These are phyloP conservation scores for Ophioceras dolichostomum DNA, from an alignment of 2,329 filamentous ascomycete species.

Conservation along the genomic window DNA sequence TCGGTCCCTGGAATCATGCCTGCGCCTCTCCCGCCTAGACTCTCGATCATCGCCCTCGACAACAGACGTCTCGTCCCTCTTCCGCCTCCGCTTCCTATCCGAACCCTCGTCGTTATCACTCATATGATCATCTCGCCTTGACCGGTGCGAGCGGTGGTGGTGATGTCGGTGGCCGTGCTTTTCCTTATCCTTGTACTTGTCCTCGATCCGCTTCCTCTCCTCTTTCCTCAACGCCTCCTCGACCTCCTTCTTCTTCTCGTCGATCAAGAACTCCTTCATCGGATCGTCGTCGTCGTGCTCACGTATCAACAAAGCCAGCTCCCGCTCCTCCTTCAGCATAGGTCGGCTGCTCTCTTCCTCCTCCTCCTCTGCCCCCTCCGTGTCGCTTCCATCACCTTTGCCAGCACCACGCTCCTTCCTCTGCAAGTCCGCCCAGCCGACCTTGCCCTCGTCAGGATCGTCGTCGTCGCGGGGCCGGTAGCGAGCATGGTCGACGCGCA, in stretches of 20 bases:
- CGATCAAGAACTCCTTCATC: slow-evolving; percentile 85
- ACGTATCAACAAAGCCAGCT: slow-evolving; percentile 61
- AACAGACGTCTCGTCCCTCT: slow-evolving; percentile 14
- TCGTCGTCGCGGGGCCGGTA: slow-evolving; percentile 84
- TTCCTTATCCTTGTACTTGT: slow-evolving; percentile 23
- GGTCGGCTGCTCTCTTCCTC: slow-evolving; percentile 39
- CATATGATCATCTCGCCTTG: slow-evolving; percentile 24
- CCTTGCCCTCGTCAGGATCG: slow-evolving; percentile 44
- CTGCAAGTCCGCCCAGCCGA: slow-evolving; percentile 49
- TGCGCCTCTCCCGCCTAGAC: slow-evolving; percentile 10
- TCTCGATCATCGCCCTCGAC: slow-evolving; percentile 10
- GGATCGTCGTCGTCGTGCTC: slow-evolving; percentile 93
- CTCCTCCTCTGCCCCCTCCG: slow-evolving; percentile 20
- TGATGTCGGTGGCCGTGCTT: slow-evolving; percentile 17
- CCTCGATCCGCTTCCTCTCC: slow-evolving; percentile 28
- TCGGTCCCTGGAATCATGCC: slow-evolving; percentile 14
- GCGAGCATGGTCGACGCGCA: slow-evolving; percentile 84
- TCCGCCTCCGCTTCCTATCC: slow-evolving; percentile 7
- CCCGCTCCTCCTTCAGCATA: slow-evolving; percentile 67
- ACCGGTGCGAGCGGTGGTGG: slow-evolving; percentile 31
- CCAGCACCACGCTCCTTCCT: slow-evolving; percentile 31
- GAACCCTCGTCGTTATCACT: slow-evolving; percentile 12
- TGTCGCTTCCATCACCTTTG: slow-evolving; percentile 29
- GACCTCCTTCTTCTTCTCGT: slow-evolving; percentile 85
- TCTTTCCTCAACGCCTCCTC: slow-evolving; percentile 52